These are phyloP conservation scores for maize (Zea mays) DNA, from an alignment of 176 grass and related monocot genomes.

Conservation along the genomic window Zm-B73-REFERENCE-NAM-5.0 NC_050097.1:174153501-174154000, in stretches of 20 bases:
- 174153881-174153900: conserved; percentile 58
- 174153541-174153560: conserved; percentile 17
- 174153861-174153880: conserved; percentile 74
- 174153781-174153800: background rate
- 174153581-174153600: conserved; percentile 11
- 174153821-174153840: conserved; percentile 42
- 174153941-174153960: too few relatives aligned
- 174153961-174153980: too few relatives aligned
- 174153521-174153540: conserved; percentile 74
- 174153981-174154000: too few relatives aligned
- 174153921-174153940: background rate
- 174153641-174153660: conserved; percentile 78
- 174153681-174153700: conserved; percentile 49
- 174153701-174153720: conserved; percentile 69
- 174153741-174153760: too few relatives aligned
- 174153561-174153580: background rate
- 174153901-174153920: conserved; percentile 6
- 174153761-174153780: conserved; percentile 33
- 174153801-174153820: conserved; percentile 8
- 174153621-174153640: conserved; percentile 57
- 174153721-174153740: too few relatives aligned
- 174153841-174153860: too few relatives aligned
- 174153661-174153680: conserved; percentile 75
- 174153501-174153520: conserved; percentile 85
- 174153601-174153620: background rate